Evolutionary conservation across 345 rosid species (phyloP), one percentile per base, ranked within the genome.

Genomic region (Cardamine chenopodiifolia): DNA sequence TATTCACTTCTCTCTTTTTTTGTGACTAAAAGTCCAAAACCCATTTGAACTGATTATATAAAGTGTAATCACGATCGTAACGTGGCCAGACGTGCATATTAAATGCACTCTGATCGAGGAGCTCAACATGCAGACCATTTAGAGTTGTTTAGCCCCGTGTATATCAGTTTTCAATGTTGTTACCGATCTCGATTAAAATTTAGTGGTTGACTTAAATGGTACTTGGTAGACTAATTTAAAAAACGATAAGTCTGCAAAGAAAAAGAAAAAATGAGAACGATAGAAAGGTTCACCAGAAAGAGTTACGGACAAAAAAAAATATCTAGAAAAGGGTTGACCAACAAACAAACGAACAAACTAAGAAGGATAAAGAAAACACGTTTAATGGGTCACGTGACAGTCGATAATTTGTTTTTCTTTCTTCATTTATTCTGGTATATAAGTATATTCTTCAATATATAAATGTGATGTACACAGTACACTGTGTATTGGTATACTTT

Each of bases 41-140:
- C 10, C 53, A 9, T 47, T 47, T 18, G 52, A 8, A 18, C 12
- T 14, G 53, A 8, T 17, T 5, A 4, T 18, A 39, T 13, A 13
- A 42, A 42, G 19, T 44, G 19, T 49, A 25, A 18, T 18, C 72
- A 53, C 45, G 28, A 14, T 55, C 53, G 42, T 22, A 37, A 60
- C 66, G 66, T 56, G 54, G 64, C 42, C 63, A 69, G 42, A 28
- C 29, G 55, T 55, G 54, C 35, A 67, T n/a, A 68, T 55, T 28
- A 55, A 3, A 42, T 15, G 11, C 40, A 40, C 73, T 28, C 2
- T 28, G n/a, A 69, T 4, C 44, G 31, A 69, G 26, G 55, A 29
- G 10, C 35, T 45, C 49, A 4, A 45, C 49, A 7, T 45, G 49
- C 49, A 45, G 20, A n/a, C 49, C 20, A 45, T n/a, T 7, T 45